These are phyloP conservation scores for Daldinia sp. DNA, from an alignment of 2,329 filamentous ascomycete genomes.

Conservation along the genomic window DNA sequence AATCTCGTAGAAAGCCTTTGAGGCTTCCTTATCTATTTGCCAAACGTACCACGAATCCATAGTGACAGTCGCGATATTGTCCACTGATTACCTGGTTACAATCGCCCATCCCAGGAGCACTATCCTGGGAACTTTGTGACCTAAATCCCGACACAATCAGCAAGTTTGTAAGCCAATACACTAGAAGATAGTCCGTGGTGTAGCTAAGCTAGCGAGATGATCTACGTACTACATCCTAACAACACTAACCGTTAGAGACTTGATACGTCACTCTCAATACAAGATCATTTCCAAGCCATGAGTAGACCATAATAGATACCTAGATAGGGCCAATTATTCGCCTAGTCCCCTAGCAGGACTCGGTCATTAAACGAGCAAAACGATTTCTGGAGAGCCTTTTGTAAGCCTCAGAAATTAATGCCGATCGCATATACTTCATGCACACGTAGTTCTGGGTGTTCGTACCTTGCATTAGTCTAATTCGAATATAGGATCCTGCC, in stretches of 20 bases:
- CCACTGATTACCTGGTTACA: neutral
- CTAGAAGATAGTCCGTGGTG: neutral
- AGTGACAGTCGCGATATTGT: neutral
- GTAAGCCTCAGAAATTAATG: constrained; percentile 7
- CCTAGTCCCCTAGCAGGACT: neutral
- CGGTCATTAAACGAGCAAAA: constrained; percentile 3
- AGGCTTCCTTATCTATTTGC: neutral
- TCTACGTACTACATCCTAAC: neutral
- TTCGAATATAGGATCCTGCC: constrained; percentile 20
- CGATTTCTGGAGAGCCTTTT: constrained; percentile 7
- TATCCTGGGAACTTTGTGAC: neutral
- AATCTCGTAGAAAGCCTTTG: neutral
- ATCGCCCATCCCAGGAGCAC: neutral
- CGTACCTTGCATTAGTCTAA: constrained; percentile 38
- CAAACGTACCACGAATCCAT: neutral
- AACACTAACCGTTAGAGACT: neutral
- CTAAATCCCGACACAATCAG: neutral
- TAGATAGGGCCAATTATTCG: neutral
- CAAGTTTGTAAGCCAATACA: neutral
- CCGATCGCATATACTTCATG: constrained; percentile 9
- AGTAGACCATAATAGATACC: neutral
- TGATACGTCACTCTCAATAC: neutral
- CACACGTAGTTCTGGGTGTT: constrained; percentile 9
- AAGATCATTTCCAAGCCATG: neutral
- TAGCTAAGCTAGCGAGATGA: neutral